Conservation (phyloP, 306 rosid genomes). For the Nissolia schottii region DNA sequence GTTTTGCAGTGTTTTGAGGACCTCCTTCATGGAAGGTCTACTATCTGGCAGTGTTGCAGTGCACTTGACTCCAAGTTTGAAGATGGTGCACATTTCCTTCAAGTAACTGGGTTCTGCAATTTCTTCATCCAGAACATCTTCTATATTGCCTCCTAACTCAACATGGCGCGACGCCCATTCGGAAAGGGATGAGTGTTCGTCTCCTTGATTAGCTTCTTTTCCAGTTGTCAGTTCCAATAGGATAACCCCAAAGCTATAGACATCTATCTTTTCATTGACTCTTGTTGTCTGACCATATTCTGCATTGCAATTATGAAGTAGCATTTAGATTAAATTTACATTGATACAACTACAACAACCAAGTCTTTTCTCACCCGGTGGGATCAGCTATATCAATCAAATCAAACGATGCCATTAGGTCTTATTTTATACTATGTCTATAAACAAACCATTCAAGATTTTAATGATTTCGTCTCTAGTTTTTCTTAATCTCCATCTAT, state of each 20-base stretch:
- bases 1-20: constrained; percentile 30
- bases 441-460: no score
- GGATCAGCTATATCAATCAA: no score
- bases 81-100: constrained; percentile 53
- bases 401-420: no score
- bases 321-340: background rate
- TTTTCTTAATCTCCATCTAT: no score
- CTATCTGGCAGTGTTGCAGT: constrained; percentile 40
- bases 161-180: constrained; percentile 58
- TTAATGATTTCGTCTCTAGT: no score
- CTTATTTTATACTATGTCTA: no score
- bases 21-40: constrained; percentile 17
- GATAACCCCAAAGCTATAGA: background rate
- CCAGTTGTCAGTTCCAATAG: constrained; percentile 52
- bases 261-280: background rate
- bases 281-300: constrained; percentile 43
- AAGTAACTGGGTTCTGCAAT: constrained; percentile 39
- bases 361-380: no score
- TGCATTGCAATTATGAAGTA: background rate
- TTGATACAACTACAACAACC: no score
- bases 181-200: constrained; percentile 56
- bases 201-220: constrained; percentile 55
- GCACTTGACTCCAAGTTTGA: constrained; percentile 63
- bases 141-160: constrained; percentile 35
- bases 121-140: constrained; percentile 52